Conservation (phyloP, 305 asterid genomes). For the Ilex paraguariensis region DNA sequence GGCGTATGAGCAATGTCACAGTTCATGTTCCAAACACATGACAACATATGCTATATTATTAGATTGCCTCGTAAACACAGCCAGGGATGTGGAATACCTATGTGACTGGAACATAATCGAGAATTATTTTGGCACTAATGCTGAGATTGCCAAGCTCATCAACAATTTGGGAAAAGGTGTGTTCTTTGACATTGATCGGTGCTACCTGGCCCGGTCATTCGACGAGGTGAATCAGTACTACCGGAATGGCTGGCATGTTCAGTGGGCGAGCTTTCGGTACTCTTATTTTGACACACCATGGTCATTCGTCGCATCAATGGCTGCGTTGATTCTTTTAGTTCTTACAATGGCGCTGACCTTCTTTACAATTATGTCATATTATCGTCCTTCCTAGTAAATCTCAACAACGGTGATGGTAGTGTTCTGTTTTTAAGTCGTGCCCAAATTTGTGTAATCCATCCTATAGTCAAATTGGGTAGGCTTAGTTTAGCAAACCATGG, state of each 20-base stretch:
- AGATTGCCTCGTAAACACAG: slow-evolving; percentile 60
- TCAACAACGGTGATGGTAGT: too few relatives aligned
- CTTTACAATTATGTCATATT: slow-evolving; percentile 42
- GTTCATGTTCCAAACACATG: slow-evolving; percentile 56
- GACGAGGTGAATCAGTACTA: slow-evolving; percentile 57
- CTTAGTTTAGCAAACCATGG: too few relatives aligned
- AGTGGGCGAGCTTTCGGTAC: slow-evolving; percentile 72
- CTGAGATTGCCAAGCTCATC: slow-evolving; percentile 48
- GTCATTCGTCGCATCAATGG: slow-evolving; percentile 81
- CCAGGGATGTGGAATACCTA: slow-evolving; percentile 51
- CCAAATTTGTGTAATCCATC: too few relatives aligned
- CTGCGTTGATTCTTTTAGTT: slow-evolving; percentile 55
- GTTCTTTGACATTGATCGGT: slow-evolving; percentile 48
- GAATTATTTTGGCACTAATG: slow-evolving; percentile 74
- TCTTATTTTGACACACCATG: slow-evolving; percentile 78
- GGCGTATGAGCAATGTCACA: slow-evolving; percentile 83
- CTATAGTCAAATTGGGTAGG: too few relatives aligned
- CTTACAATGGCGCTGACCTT: slow-evolving; percentile 63
- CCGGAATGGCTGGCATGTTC: slow-evolving; percentile 55
- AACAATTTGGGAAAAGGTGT: slow-evolving; percentile 80
- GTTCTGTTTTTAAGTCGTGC: too few relatives aligned
- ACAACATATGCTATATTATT: slow-evolving; percentile 68
- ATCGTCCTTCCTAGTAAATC: slow-evolving; percentile 15
- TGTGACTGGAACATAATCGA: slow-evolving; percentile 52
- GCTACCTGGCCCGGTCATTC: slow-evolving; percentile 55